Percentiles rank a stretch among this genome's conserved stretches.
phyloP scores from a whole-genome alignment of 345 rosid species.

The Bruguiera sexangula region DNA sequence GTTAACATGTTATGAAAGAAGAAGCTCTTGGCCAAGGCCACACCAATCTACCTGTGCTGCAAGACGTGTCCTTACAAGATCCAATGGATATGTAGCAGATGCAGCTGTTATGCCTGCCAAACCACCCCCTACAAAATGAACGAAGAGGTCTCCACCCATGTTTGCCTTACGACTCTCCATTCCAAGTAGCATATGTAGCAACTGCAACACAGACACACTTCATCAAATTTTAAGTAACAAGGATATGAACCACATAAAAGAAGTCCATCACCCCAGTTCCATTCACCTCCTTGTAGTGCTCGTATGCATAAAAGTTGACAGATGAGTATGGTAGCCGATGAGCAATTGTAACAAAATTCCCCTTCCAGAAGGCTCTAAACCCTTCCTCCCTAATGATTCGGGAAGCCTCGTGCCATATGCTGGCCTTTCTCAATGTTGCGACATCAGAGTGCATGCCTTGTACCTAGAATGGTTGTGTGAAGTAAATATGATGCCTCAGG shows the following conservation, averaged over 20 bases:
- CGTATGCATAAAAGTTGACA: slow-evolving; percentile 83
- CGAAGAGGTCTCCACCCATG: slow-evolving; percentile 36
- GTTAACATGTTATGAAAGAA: background rate
- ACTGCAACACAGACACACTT: slow-evolving; percentile 38
- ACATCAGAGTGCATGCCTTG: slow-evolving; percentile 91
- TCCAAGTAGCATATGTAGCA: slow-evolving; percentile 40
- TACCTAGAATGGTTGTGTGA: slow-evolving; percentile 39
- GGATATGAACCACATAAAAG: background rate
- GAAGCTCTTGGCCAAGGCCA: background rate
- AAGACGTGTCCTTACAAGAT: slow-evolving; percentile 96
- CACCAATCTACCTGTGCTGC: slow-evolving; percentile 72
- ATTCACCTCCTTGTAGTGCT: slow-evolving; percentile 71
- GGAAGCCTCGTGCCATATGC: slow-evolving; percentile 84
- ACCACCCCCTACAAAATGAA: slow-evolving; percentile 84
- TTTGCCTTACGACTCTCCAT: slow-evolving; percentile 36
- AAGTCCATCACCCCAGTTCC: background rate
- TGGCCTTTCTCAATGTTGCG: slow-evolving; percentile 56
- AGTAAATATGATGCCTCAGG: background rate
- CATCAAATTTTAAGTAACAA: slow-evolving; percentile 9
- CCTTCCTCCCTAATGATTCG: slow-evolving; percentile 82
- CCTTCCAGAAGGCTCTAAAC: slow-evolving; percentile 90
- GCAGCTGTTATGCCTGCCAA: slow-evolving; percentile 96
- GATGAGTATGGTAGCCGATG: slow-evolving; percentile 94
- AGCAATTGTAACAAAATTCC: slow-evolving; percentile 89
- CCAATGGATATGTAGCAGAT: slow-evolving; percentile 82